Percentiles rank a stretch among this genome's conserved stretches.
These are phyloP conservation scores for Arabidopsis thaliana DNA, from an alignment of 345 rosid genomes.

Conservation along the genomic window DNA sequence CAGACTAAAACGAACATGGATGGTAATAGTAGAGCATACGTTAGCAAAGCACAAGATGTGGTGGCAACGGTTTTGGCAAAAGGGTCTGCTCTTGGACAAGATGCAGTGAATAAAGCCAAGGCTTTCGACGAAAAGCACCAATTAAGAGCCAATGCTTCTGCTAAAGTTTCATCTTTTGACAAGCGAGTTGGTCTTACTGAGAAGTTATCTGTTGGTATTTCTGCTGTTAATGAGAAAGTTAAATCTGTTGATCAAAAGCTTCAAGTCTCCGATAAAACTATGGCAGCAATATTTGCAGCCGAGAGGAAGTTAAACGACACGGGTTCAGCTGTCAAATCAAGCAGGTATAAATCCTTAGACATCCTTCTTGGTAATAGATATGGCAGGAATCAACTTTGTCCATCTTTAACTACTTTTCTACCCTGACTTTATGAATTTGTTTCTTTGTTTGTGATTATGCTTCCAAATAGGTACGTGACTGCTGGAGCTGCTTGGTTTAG, in stretches of 20 bases:
- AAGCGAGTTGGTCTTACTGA: constrained; percentile 80
- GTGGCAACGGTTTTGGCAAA: constrained; percentile 78
- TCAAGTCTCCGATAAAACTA: constrained; percentile 92
- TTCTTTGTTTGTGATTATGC: constrained; percentile 18
- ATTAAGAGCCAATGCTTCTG: constrained; percentile 86
- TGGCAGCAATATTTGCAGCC: constrained; percentile 97
- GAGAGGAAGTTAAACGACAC: constrained; percentile 92
- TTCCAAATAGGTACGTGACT: constrained; percentile 65
- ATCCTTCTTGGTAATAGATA: background rate
- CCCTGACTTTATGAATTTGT: background rate
- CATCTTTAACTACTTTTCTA: background rate
- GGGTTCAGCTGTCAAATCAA: constrained; percentile 95
- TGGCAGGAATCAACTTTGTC: background rate
- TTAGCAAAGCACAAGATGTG: constrained; percentile 83
- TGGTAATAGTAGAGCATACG: constrained; percentile 70
- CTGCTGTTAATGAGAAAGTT: constrained; percentile 90
- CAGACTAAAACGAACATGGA: constrained; percentile 60
- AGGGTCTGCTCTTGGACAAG: constrained; percentile 90
- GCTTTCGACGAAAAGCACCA: constrained; percentile 92
- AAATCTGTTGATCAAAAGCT: constrained; percentile 94
- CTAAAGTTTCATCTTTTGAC: constrained; percentile 83
- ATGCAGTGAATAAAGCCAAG: constrained; percentile 91
- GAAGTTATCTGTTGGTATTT: constrained; percentile 83
- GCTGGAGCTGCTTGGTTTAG: constrained; percentile 92
- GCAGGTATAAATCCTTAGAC: constrained; percentile 58